A percentile compares a stretch with the other conserved stretches of the same genome.
Conservation (phyloP, 768 basidiomycete genomes). For the Amanita thiersii region DNA sequence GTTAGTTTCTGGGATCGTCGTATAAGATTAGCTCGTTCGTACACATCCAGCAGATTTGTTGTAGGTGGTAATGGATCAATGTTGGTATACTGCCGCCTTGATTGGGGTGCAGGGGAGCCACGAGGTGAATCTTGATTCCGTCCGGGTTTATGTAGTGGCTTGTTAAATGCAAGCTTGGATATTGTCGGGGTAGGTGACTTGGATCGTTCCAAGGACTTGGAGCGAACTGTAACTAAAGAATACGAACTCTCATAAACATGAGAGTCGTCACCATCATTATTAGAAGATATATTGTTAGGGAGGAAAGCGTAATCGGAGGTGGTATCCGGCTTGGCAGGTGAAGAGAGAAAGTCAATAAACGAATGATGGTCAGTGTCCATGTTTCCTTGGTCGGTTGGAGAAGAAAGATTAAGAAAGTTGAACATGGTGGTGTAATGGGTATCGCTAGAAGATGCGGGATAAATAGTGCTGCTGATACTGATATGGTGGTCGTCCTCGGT, state of each 20-base stretch:
- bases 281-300: conserved; percentile 14
- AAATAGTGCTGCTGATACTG: conserved; percentile 34
- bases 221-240: no score
- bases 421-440: conserved; percentile 20
- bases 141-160: conserved; percentile 17
- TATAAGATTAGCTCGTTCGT: conserved; percentile 65
- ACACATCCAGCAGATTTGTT: conserved; percentile 55
- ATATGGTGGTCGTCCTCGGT: conserved; percentile 25
- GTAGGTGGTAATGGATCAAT: conserved; percentile 42
- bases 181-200: conserved; percentile 32
- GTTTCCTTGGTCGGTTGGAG: conserved; percentile 8
- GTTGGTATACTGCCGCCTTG: neutral
- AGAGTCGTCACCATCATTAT: conserved; percentile 8
- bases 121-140: neutral
- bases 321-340: conserved; percentile 17
- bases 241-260: no score
- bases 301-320: no score
- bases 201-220: conserved; percentile 17
- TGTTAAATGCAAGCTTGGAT: conserved; percentile 38
- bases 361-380: conserved; percentile 16
- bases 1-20: conserved; percentile 70
- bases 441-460: conserved; percentile 22
- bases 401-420: conserved; percentile 19
- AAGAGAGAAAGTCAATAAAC: conserved; percentile 25
- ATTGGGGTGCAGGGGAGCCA: neutral